Evolutionary conservation across 75 land plant species (phyloP), one percentile per base, ranked within the genome.

Genomic region (Picea glauca): DNA sequence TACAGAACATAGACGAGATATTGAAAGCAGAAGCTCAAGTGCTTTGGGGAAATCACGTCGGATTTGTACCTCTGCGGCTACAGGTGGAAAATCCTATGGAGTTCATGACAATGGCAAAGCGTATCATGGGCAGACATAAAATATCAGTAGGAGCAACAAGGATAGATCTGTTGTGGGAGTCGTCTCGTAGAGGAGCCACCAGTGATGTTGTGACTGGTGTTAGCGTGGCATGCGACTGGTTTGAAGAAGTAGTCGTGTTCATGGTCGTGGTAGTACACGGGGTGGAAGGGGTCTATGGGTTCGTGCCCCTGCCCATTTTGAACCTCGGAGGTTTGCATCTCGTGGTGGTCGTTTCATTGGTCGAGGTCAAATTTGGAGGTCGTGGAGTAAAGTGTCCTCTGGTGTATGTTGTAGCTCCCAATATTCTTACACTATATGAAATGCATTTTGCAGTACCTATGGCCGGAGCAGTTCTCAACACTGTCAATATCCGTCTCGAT

Each of bases 391-490:
- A 58, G 62, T 64, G 80, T 32, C 79, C 79, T 32, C 21, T 72
- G 92, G 90, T 91, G 0, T 88, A 93, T 12, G 93, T 88, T n/a
- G 62, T 94, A 50, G 87, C 92, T 5, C 96, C 94, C 7, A 92
- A 94, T 76, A 61, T 88, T 18, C 94, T 94, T 7, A 87, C 96
- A 21, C 86, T 94, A 84, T 94, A 94, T 81, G 96, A 94, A 84
- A 85, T 91, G 80, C 94, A 94, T 58, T 94, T 94, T 79, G 94
- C 83, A 14, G 89, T 94, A 13, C 96, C 96, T n/a, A 91, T 94
- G 94, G 81, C 89, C 4, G 91, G 94, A 1, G 92, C 88, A 4
- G 58, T 94, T 23, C 85, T 94, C 76, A 90, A 88, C 92, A 78
- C 66, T 58, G 77, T 94, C 78, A 94, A 94, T 68, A 74, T 81